Evolutionary conservation across 208 protist genomes (phyloP), one percentile per base, ranked within the genome.

Genomic region (Leishmania aethiopica): DNA sequence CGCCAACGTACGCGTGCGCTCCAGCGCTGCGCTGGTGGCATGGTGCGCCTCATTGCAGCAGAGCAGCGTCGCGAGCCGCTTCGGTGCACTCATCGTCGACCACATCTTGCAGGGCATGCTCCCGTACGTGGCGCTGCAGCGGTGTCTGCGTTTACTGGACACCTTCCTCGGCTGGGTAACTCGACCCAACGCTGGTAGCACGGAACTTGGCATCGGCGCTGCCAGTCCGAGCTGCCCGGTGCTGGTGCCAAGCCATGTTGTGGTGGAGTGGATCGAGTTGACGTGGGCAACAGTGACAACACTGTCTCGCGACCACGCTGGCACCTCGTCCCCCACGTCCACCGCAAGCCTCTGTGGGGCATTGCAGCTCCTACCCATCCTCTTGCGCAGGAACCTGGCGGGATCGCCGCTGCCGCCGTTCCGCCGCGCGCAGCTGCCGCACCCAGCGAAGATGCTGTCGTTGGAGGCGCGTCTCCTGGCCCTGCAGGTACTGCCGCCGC

Each of bases 301-400:
- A 3, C 51, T 83, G 15, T 66, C 80, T 25, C 81, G 78, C 42
- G 85, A 84, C 79, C 81, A 70, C 67, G 75, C 67, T 35, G 80
- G 85, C 76, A 80, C 72, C 45, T 75, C 72, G 32, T 73, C 81
- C 42, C 64, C 83, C 7, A 86, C 72, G 13, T 60, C 82, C 67
- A 80, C 59, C n/a, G 78, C 81, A 79, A 87, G 86, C 66, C 62
- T 86, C 71, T 67, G 85, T 84, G 74, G 77, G 40, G 79, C 82
- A 77, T 80, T 95, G 71, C 80, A 78, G 35, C 78, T 97, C 64
- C 80, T 94, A 70, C 80, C 84, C 11, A 85, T 94, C 55, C 79
- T 96, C 74, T 75, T 96, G 75, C 83, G 79, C 17, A 83, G 83
- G 76, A 64, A 60, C 37, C 81, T 77, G 35, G 78, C 77, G 32